Conservation (phyloP, 2,329 filamentous ascomycete species). For the Colletotrichum noveboracense region DNA sequence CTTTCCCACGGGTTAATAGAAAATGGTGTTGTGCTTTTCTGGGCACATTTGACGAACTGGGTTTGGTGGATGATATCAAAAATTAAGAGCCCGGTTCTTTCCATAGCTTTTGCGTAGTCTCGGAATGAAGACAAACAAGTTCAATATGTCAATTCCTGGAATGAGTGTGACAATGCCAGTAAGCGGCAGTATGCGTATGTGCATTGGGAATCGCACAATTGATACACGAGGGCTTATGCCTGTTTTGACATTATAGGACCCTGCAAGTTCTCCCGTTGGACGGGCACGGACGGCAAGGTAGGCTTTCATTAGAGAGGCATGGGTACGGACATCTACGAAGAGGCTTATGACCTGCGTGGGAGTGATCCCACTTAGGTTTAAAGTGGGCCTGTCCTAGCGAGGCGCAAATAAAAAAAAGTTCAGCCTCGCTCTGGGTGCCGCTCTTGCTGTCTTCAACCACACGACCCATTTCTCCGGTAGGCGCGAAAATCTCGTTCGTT, state of each 20-base stretch:
- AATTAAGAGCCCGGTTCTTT: constrained; percentile 26
- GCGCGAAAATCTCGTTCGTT: constrained; percentile 5
- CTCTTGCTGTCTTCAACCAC: not conserved
- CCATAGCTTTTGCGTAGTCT: constrained; percentile 23
- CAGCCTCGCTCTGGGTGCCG: not conserved
- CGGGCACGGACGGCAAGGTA: not conserved
- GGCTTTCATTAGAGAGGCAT: not conserved
- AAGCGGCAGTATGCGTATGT: not conserved
- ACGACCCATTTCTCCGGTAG: not conserved
- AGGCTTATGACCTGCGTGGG: not conserved
- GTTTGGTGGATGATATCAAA: constrained; percentile 35
- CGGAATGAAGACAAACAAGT: constrained; percentile 19
- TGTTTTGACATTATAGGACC: not conserved
- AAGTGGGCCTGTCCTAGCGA: constrained; percentile 14
- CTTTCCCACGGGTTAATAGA: constrained; percentile 50
- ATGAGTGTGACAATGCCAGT: not conserved
- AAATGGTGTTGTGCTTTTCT: constrained; percentile 47
- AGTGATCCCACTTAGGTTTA: constrained; percentile 12
- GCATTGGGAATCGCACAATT: not conserved
- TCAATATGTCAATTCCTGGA: constrained; percentile 2
- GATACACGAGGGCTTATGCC: not conserved
- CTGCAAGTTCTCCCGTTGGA: not conserved
- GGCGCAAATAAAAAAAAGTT: constrained; percentile 13
- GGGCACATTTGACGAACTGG: constrained; percentile 47
- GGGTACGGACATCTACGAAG: not conserved